phyloP scores from a whole-genome alignment of 2,329 filamentous ascomycete species.

The Pseudopyricularia javanii region DNA sequence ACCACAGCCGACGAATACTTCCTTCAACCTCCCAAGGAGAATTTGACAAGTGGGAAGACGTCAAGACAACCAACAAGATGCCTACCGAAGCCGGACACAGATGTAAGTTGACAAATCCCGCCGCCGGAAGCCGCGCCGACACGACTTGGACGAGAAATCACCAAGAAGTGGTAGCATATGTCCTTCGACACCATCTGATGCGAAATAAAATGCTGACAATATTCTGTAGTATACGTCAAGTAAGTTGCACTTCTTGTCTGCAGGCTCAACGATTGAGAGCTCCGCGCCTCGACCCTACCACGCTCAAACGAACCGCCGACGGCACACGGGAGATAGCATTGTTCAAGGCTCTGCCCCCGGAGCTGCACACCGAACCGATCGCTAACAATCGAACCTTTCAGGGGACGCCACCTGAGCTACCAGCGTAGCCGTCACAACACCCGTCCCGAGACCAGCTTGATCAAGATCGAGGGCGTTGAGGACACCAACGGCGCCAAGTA shows the following conservation, averaged over 20 bases:
- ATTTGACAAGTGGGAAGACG: slow-evolving; percentile 3
- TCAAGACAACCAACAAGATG: slow-evolving; percentile 48
- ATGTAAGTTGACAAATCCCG: slow-evolving; percentile 48
- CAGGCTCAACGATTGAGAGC: not conserved
- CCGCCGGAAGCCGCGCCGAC: slow-evolving; percentile 5
- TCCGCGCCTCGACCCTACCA: not conserved
- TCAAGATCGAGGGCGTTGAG: slow-evolving; percentile 98
- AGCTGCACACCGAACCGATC: slow-evolving; percentile 1
- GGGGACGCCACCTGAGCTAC: slow-evolving; percentile 97
- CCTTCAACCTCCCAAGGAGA: slow-evolving; percentile 3
- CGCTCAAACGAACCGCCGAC: not conserved
- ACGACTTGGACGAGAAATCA: slow-evolving; percentile 6
- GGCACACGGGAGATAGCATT: not conserved
- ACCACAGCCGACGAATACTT: slow-evolving; percentile 1
- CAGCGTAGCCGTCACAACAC: slow-evolving; percentile 88
- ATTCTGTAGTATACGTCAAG: slow-evolving; percentile 69
- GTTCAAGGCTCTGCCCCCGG: not conserved
- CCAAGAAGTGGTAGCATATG: not conserved
- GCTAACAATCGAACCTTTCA: slow-evolving; percentile 25
- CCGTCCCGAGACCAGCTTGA: slow-evolving; percentile 81
- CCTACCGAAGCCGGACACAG: slow-evolving; percentile 79
- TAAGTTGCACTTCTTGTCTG: slow-evolving; percentile 39
- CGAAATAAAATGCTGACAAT: not conserved
- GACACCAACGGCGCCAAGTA: slow-evolving; percentile 80
- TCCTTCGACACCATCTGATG: not conserved